Percentiles rank a stretch among this genome's conserved stretches.
Evolutionary conservation across 495 filamentous ascomycete genomes (phyloP).

Genomic region (Aspergillus kassunensis): DNA sequence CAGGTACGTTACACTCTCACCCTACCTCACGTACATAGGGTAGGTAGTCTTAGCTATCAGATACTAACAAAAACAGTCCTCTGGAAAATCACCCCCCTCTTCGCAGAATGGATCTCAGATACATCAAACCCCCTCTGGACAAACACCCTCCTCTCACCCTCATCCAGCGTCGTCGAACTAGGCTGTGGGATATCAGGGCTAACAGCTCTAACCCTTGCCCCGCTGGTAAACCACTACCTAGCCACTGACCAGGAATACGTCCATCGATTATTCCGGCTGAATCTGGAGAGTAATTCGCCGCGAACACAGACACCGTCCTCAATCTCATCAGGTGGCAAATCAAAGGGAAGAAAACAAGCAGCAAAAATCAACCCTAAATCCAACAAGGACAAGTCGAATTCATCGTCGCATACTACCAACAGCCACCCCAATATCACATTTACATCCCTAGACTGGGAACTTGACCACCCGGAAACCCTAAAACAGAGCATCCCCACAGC

Average conservation of each 20-base stretch:
- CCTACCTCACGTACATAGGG: neutral
- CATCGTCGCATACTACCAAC: no score
- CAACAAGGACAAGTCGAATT: neutral
- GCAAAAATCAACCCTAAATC: neutral
- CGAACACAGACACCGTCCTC: neutral
- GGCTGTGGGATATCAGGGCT: constrained; percentile 84
- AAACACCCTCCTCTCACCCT: constrained; percentile 46
- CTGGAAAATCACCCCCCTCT: constrained; percentile 87
- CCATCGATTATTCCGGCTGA: constrained; percentile 65
- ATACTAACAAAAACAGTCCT: constrained; percentile 55
- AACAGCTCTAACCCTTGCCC: constrained; percentile 61
- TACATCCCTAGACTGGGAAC: constrained; percentile 44
- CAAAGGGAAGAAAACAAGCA: constrained; percentile 20
- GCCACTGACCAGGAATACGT: constrained; percentile 91
- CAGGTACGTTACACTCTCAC: constrained; percentile 55
- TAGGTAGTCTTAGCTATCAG: no score
- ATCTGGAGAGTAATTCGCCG: constrained; percentile 61
- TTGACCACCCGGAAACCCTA: constrained; percentile 30
- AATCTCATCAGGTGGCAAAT: neutral
- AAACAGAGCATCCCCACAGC: constrained; percentile 24
- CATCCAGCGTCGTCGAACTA: constrained; percentile 69
- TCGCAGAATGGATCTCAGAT: constrained; percentile 73
- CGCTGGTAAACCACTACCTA: constrained; percentile 60
- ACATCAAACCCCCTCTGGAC: constrained; percentile 62
- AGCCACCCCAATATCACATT: constrained; percentile 36